Percentiles rank a stretch among this genome's conserved stretches.
phyloP scores from a whole-genome alignment of 495 filamentous ascomycete genomes.

The Neurospora sp. region DNA sequence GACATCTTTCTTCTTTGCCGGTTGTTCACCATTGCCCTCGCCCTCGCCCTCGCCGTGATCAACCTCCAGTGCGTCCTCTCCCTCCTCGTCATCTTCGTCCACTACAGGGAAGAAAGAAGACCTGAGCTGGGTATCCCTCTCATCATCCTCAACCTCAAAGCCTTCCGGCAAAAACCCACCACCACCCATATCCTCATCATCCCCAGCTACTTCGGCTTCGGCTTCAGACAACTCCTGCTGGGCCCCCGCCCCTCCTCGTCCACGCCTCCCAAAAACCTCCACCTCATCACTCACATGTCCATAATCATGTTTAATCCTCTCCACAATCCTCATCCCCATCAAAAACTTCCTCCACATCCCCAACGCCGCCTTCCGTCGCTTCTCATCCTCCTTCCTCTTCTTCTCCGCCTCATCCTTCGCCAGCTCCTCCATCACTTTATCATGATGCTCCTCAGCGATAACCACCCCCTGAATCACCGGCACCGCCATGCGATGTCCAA shows the following conservation, averaged over 20 bases:
- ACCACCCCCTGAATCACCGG: slow-evolving; percentile 88
- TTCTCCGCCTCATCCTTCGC: slow-evolving; percentile 71
- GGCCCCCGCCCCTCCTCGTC: slow-evolving; percentile 10
- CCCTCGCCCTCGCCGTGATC: slow-evolving; percentile 19
- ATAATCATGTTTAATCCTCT: slow-evolving; percentile 73
- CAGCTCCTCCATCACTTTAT: slow-evolving; percentile 69
- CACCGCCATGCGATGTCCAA: slow-evolving; percentile 84
- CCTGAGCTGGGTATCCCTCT: slow-evolving; percentile 15
- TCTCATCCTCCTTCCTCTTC: slow-evolving; percentile 68
- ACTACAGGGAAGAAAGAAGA: slow-evolving; percentile 33
- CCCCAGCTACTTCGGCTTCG: slow-evolving; percentile 7
- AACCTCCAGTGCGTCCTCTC: slow-evolving; percentile 19
- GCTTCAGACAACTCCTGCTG: slow-evolving; percentile 10
- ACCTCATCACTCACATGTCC: slow-evolving; percentile 39
- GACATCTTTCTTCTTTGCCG: neutral
- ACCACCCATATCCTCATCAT: slow-evolving; percentile 40
- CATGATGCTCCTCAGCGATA: slow-evolving; percentile 68
- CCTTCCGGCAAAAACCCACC: slow-evolving; percentile 49
- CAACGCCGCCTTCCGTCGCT: slow-evolving; percentile 64
- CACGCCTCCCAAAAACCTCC: slow-evolving; percentile 29
- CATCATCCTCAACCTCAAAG: slow-evolving; percentile 29
- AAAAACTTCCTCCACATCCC: slow-evolving; percentile 79
- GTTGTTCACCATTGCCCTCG: neutral
- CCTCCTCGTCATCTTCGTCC: slow-evolving; percentile 28
- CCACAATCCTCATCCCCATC: slow-evolving; percentile 71